Evolutionary conservation across 495 filamentous ascomycete species (phyloP).

Genomic region (Hyphodiscus hymeniophilus): DNA sequence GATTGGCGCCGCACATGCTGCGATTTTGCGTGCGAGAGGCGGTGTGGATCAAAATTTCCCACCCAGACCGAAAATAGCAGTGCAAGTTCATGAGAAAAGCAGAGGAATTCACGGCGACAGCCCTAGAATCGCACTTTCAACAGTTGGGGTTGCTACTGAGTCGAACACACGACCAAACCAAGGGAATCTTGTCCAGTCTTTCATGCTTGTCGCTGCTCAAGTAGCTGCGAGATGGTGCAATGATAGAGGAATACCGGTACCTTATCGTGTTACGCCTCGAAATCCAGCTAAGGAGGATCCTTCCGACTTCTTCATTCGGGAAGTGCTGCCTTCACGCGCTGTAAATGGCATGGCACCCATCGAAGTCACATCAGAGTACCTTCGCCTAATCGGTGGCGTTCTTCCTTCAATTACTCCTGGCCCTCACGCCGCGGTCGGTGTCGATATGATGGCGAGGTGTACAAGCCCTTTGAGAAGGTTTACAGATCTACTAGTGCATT

Average conservation of each 20-base stretch:
- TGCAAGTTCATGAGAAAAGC: slow-evolving; percentile 2
- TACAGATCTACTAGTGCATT: slow-evolving; percentile 76
- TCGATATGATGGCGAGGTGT: slow-evolving; percentile 64
- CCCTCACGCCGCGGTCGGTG: slow-evolving; percentile 52
- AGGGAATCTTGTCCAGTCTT: slow-evolving; percentile 2
- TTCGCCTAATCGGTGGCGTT: slow-evolving; percentile 41
- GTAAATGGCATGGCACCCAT: slow-evolving; percentile 21
- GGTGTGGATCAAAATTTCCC: neutral
- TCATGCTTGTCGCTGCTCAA: slow-evolving; percentile 76
- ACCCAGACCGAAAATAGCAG: neutral
- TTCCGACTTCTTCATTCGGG: slow-evolving; percentile 23
- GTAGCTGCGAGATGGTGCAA: slow-evolving; percentile 65
- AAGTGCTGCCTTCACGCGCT: slow-evolving; percentile 26
- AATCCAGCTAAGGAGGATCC: slow-evolving; percentile 43
- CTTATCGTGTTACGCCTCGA: slow-evolving; percentile 63
- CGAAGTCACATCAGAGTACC: slow-evolving; percentile 26
- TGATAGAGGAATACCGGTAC: slow-evolving; percentile 65
- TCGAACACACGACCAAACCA: neutral
- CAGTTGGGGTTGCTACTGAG: neutral
- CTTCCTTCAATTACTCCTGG: slow-evolving; percentile 42
- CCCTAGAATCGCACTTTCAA: slow-evolving; percentile 16
- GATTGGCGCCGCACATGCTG: slow-evolving; percentile 9
- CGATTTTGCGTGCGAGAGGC: slow-evolving; percentile 6
- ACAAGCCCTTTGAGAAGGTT: slow-evolving; percentile 85
- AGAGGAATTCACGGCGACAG: slow-evolving; percentile 2